Percentiles rank a stretch among this genome's conserved stretches.
Conservation (phyloP, 2,329 filamentous ascomycete genomes). For the Diaporthe destruens region DNA sequence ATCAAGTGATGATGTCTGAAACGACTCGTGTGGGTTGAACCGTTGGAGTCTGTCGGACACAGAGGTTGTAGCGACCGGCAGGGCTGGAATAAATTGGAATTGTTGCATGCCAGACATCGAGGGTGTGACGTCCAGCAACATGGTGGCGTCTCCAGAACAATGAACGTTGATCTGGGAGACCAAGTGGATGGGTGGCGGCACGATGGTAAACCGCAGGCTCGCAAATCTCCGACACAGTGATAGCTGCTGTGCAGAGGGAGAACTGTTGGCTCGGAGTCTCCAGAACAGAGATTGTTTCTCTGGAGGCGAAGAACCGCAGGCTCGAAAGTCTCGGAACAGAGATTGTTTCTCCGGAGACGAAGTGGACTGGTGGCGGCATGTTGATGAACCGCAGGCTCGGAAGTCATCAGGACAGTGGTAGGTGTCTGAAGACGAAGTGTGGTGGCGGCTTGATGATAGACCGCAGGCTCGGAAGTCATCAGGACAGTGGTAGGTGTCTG, state of each 20-base stretch:
- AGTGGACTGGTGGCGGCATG: neutral
- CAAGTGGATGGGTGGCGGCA: neutral
- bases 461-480: neutral
- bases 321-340: neutral
- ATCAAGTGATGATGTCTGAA: neutral
- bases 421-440: neutral
- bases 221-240: neutral
- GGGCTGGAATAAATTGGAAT: neutral
- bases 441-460: neutral
- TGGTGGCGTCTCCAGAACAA: neutral
- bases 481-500: neutral
- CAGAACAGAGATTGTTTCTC: neutral
- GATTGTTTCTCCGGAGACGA: neutral
- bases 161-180: too few relatives aligned
- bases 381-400: neutral
- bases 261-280: neutral
- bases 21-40: neutral
- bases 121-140: neutral
- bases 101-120: neutral
- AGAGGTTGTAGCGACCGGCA: neutral
- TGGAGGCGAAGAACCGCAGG: neutral
- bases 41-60: neutral
- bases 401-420: neutral
- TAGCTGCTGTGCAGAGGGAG: neutral
- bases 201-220: conserved; percentile 6